Conservation (phyloP, 2,329 filamentous ascomycete species). For the Gliomastix tumulicola region DNA sequence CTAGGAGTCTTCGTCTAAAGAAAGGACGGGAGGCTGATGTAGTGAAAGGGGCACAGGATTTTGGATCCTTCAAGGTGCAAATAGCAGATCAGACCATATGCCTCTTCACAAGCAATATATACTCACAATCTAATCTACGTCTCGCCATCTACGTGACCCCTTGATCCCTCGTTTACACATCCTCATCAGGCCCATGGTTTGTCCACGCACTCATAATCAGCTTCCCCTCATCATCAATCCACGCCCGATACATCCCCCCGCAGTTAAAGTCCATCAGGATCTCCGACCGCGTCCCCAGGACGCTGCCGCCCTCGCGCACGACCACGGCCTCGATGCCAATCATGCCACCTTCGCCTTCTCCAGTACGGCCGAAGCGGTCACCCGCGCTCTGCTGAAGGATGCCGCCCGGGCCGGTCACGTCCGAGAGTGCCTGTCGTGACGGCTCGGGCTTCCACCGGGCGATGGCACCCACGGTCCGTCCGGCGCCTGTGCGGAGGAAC, state of each 20-base stretch:
- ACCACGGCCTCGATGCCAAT: slow-evolving; percentile 67
- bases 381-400: slow-evolving; percentile 70
- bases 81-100: not conserved
- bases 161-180: no score
- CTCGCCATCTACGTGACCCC: no score
- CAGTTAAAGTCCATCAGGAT: slow-evolving; percentile 79
- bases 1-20: no score
- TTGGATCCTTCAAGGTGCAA: no score
- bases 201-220: slow-evolving; percentile 41
- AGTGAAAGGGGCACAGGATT: no score
- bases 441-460: slow-evolving; percentile 53
- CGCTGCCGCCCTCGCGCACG: slow-evolving; percentile 31
- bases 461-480: slow-evolving; percentile 66
- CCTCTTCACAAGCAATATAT: not conserved
- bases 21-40: no score
- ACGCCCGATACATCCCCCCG: slow-evolving; percentile 81
- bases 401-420: slow-evolving; percentile 63
- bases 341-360: slow-evolving; percentile 78
- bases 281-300: slow-evolving; percentile 33
- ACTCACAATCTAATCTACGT: not conserved
- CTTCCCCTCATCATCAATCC: slow-evolving; percentile 56
- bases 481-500: slow-evolving; percentile 67
- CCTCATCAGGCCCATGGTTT: slow-evolving; percentile 17
- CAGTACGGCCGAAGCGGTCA: slow-evolving; percentile 62
- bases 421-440: slow-evolving; percentile 50